Percentiles rank a stretch among this genome's conserved stretches.
These are phyloP conservation scores for Cokeromyces recurvatus DNA, from an alignment of 371 early-diverging fungal genomes.

Conservation along the genomic window DNA sequence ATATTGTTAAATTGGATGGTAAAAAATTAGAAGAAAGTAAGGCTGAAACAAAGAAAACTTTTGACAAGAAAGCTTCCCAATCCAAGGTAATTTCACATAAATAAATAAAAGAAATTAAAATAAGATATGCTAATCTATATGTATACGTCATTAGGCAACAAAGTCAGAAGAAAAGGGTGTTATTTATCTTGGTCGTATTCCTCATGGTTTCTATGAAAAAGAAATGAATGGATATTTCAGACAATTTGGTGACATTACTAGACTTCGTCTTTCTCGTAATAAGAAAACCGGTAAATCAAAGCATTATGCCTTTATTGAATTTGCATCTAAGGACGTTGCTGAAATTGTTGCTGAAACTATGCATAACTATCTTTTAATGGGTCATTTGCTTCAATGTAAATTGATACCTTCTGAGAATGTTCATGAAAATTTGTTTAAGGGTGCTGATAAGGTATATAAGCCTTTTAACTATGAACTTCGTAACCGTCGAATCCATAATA, in stretches of 20 bases:
- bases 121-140: too few relatives aligned
- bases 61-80: slow-evolving; percentile 32
- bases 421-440: slow-evolving; percentile 68
- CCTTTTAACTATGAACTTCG: slow-evolving; percentile 51
- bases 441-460: slow-evolving; percentile 59
- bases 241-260: slow-evolving; percentile 87
- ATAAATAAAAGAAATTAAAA: not conserved
- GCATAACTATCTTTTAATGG: slow-evolving; percentile 90
- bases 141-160: too few relatives aligned
- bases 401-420: slow-evolving; percentile 63
- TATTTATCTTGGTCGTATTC: slow-evolving; percentile 86
- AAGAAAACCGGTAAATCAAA: slow-evolving; percentile 85
- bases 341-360: slow-evolving; percentile 91
- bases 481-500: slow-evolving; percentile 54
- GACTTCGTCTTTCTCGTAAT: slow-evolving; percentile 79
- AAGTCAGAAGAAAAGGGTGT: slow-evolving; percentile 61
- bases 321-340: slow-evolving; percentile 74
- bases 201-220: slow-evolving; percentile 94
- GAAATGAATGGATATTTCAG: slow-evolving; percentile 86
- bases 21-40: slow-evolving; percentile 33
- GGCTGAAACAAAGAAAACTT: slow-evolving; percentile 22
- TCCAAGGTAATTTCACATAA: slow-evolving; percentile 17
- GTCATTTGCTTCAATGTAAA: slow-evolving; percentile 78
- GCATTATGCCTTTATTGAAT: slow-evolving; percentile 94
- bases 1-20: slow-evolving; percentile 39